Evolutionary conservation across 345 rosid species (phyloP), one percentile per base, ranked within the genome.

Genomic region (Litchi chinensis): DNA sequence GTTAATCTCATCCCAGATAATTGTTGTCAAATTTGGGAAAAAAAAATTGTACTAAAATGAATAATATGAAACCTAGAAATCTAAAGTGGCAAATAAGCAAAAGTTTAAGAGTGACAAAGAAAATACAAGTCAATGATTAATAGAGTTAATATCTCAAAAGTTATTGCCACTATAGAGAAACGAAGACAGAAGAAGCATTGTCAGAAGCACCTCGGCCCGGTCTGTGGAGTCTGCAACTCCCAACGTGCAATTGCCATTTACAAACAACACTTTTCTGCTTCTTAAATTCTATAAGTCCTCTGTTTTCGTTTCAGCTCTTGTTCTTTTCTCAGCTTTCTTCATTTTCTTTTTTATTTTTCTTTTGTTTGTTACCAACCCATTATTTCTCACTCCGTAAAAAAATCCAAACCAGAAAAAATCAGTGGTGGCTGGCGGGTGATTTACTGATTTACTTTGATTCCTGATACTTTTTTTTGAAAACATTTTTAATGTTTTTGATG

Each of bases 111-210:
- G 13, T 18, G 1, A 22, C 3, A 40, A 67, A 16, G 5, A 39
- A 39, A 67, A 67, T 67, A 18, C 40, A 1, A 13, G 28, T 18
- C 1, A 21, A 10, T n/a, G 71, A 68, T 41, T 22, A 22, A 41
- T 11, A 3, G 1, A 44, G 50, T 44, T 44, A 44, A 46, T 41
- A 60, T 74, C 57, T 44, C 60, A 63, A 26, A 41, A 62, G 18
- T 76, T 76, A 52, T 67, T 9, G 79, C 22, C 41, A 13, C 22
- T 52, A n/a, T 22, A 7, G 71, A 46, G 78, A 83, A 85, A 81
- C 44, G 63, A 28, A 79, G 57, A 72, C 77, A 68, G 10, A 39
- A 66, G 68, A 66, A 78, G 70, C 81, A 80, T 72, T 76, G 77
- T 32, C 43, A n/a, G 15, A 4, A 15, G 18, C 54, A 41, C 1